Conservation (phyloP, 176 grass and related monocot genomes). For the Otatea glauca region DNA sequence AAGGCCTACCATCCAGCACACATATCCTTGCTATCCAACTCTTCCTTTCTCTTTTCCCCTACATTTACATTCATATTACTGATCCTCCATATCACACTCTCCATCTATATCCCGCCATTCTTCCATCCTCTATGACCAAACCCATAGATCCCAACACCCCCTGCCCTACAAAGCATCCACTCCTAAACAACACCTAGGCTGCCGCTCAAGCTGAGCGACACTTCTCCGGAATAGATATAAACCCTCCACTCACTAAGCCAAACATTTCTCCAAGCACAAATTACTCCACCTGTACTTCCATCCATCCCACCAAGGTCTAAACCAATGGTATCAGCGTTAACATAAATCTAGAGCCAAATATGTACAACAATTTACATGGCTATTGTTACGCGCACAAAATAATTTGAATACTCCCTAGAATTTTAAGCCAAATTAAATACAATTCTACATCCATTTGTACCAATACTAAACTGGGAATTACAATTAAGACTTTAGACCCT, state of each 20-base stretch:
- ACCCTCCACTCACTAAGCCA: too few species aligned
- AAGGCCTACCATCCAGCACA: background rate
- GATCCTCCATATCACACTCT: too few species aligned
- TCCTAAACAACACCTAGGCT: background rate
- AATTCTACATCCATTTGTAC: background rate
- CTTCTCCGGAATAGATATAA: background rate
- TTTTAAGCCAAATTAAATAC: background rate
- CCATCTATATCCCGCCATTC: background rate
- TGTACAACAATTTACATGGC: background rate
- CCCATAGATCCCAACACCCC: background rate
- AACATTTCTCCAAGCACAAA: background rate
- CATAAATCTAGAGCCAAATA: background rate
- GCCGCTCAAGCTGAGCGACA: background rate
- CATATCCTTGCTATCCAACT: background rate
- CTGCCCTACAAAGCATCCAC: background rate
- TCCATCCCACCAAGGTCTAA: background rate
- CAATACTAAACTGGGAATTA: background rate
- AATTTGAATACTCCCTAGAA: background rate
- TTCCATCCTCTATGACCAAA: background rate
- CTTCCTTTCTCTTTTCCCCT: background rate
- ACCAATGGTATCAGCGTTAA: background rate
- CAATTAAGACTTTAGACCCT: background rate
- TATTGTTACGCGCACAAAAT: background rate
- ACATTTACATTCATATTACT: background rate
- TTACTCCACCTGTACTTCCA: background rate